Percentiles rank a stretch among this genome's conserved stretches.
These are phyloP conservation scores for Yamadazyma sp. DNA, from an alignment of 805 yeast species.

Conservation along the genomic window DNA sequence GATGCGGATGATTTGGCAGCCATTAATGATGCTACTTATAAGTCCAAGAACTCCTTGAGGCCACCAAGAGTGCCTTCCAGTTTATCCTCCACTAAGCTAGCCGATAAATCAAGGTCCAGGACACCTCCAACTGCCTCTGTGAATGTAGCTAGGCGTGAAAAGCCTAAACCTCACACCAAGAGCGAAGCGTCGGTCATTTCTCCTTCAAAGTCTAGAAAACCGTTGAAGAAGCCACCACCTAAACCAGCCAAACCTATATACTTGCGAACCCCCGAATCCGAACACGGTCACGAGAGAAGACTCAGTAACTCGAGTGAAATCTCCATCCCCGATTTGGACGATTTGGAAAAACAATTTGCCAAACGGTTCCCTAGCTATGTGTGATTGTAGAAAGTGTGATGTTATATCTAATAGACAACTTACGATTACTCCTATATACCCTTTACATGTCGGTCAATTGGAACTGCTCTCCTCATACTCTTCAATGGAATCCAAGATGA, in stretches of 20 bases:
- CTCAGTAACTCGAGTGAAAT: constrained; percentile 41
- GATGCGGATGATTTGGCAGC: constrained; percentile 36
- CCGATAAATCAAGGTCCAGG: too few relatives aligned
- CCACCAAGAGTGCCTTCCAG: constrained; percentile 41
- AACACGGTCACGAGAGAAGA: constrained; percentile 19
- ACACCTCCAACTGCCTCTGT: constrained; percentile 1
- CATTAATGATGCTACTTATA: constrained; percentile 22
- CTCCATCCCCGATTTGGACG: constrained; percentile 55
- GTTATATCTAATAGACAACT: constrained; percentile 8
- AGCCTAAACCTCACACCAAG: too few relatives aligned
- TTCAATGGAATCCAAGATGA: constrained; percentile 75
- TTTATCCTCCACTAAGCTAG: constrained; percentile 27
- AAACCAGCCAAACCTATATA: constrained; percentile 65
- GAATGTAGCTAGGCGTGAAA: too few relatives aligned
- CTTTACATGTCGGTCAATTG: too few relatives aligned
- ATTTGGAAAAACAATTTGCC: constrained; percentile 56
- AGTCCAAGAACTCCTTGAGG: constrained; percentile 8
- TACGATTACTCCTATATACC: not conserved
- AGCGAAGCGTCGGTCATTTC: too few relatives aligned
- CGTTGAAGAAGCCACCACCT: constrained; percentile 49
- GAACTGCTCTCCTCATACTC: constrained; percentile 27
- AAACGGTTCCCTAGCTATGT: constrained; percentile 63
- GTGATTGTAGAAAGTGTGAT: constrained; percentile 19
- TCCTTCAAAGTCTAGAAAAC: constrained; percentile 6
- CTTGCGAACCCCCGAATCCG: constrained; percentile 38